Evolutionary conservation across 163 green algal genomes (phyloP), one percentile per base, ranked within the genome.

Genomic region (Trebouxia gelatinosa): DNA sequence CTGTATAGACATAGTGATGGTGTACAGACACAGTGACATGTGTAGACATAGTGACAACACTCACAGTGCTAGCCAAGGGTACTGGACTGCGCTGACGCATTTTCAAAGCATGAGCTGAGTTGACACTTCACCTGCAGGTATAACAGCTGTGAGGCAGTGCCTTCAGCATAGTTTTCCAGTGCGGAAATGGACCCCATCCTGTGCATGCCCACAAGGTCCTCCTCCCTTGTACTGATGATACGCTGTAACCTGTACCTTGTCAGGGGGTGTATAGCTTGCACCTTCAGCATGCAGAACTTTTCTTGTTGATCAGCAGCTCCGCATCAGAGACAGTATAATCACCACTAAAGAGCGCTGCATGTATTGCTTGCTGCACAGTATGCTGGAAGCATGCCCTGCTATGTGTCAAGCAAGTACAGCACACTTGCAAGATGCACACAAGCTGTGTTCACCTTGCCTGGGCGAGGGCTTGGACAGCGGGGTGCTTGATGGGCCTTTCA

Each of bases 151-250:
- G 87, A 90, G 6, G 87, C 81, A 2, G 92, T 95, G 37, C 84
- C 85, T 79, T 96, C 90, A 23, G 89, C 90, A 76, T 96, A 96
- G 21, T 68, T 70, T 77, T 97, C 92, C 68, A 97, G 77, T 0
- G 86, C 85, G 26, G 70, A 40, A 38, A 95, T 68, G 4, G 81
- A 86, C 31, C 86, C 68, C 2, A 88, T 87, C 13, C 84, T 81
- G 74, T 87, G 83, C 0, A 70, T 34, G 26, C 85, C 38, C 68
- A 89, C 9, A 28, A 87, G 46, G 74, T 94, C 90, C 9, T 80
- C 71, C 81, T 94, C 90, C n/a, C 89, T 79, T 0, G 86, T 80
- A 40, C 88, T 86, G 17, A 97, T 80, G 0, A 96, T 85, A 7
- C 87, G 80, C 84, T 91, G 88, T 38, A 96, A 68, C 31, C 87